Evolutionary conservation across 176 grass and related monocot species (phyloP), one percentile per base, ranked within the genome.

Genomic region (Melocanna baccifera): DNA sequence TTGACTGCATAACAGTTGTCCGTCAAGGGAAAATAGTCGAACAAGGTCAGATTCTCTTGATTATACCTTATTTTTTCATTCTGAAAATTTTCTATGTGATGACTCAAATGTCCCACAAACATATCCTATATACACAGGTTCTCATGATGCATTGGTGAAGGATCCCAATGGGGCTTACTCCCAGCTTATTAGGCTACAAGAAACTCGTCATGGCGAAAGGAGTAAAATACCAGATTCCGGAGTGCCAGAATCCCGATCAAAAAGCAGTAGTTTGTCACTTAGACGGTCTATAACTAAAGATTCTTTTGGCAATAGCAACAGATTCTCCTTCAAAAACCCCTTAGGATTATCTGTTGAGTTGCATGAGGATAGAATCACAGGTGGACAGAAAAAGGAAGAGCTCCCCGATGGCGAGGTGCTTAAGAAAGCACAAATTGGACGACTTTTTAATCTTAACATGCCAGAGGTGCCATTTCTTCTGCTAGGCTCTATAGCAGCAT

Each of bases 11-110:
- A 58, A 85, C 88, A 48, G 92, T 97, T 7, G 73, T 97, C 73
- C 86, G 47, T 25, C 67, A 92, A 81, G 92, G 94, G 34, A 91
- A 92, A 80, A 92, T 97, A 79, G 88, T 92, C 1, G 94, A 97
- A 80, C 90, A 94, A 94, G 92, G 92, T 94, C 39, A 68, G 75
- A 59, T 41, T 73, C 18, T 71, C 75, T 68, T 86, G 15, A 13
- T 47, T 72, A 43, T 45, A 23, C 30, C 43, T n/a, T 69, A 45
- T 39, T 81, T 89, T 53, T 72, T 22, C 4, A 79, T 69, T 79
- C 5, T 61, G 18, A 14, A 67, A 73, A 30, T 30, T 82, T 78
- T 75, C 9, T 72, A 29, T 65, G 13, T 22, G 39, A 57, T 57
- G 52, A 30, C 50, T 53, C 62, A 70, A 64, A 47, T 53, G n/a